These are phyloP conservation scores for Dunaliella primolecta DNA, from an alignment of 139 green algal species.

Conservation along the genomic window DNA sequence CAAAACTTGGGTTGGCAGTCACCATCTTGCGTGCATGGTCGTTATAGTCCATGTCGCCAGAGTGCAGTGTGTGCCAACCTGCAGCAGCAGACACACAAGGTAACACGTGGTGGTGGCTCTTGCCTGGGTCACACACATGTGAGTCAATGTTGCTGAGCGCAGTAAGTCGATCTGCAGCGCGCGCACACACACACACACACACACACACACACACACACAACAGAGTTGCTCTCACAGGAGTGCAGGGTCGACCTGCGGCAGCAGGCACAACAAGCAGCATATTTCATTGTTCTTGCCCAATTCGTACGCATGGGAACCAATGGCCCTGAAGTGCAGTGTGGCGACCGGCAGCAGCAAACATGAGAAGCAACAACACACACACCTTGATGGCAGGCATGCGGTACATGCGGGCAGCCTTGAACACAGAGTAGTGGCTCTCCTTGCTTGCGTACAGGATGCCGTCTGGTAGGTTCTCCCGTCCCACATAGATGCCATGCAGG, in stretches of 20 bases:
- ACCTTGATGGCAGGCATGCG: conserved; percentile 90
- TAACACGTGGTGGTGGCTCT: too few relatives aligned
- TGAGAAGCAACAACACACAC: neutral
- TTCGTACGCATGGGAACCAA: too few relatives aligned
- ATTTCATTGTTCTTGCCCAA: too few relatives aligned
- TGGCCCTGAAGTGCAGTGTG: too few relatives aligned
- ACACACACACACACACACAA: neutral
- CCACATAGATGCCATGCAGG: conserved; percentile 91
- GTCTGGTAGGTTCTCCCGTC: conserved; percentile 82
- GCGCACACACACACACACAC: neutral
- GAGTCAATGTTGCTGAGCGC: too few relatives aligned
- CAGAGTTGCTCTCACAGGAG: neutral
- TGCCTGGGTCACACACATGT: too few relatives aligned
- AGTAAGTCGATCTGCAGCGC: too few relatives aligned
- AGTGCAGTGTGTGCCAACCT: too few relatives aligned
- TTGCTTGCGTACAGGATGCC: conserved; percentile 83
- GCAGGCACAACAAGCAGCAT: too few relatives aligned
- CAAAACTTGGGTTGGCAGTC: neutral
- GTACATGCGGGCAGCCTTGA: conserved; percentile 96
- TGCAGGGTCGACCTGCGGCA: neutral
- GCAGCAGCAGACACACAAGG: too few relatives aligned
- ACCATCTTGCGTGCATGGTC: too few relatives aligned
- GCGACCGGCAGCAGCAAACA: neutral
- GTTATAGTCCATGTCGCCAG: too few relatives aligned
- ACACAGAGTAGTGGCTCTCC: conserved; percentile 96